Percentiles rank a stretch among this genome's conserved stretches.
Evolutionary conservation across 192 early-diverging fungal species (phyloP).

Genomic region (Coemansia pectinata): DNA sequence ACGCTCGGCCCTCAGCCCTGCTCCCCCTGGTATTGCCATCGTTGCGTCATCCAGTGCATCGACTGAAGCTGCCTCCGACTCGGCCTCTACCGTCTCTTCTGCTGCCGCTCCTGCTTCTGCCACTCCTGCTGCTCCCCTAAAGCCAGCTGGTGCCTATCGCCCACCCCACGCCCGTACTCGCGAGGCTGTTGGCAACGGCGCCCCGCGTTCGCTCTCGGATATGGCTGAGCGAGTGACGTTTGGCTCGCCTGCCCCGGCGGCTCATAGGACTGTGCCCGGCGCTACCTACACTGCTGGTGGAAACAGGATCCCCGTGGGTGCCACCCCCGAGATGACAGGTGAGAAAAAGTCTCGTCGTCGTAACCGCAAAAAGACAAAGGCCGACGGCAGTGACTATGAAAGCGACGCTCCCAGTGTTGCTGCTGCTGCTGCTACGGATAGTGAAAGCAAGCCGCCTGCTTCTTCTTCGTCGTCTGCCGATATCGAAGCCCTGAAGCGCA

Average conservation of each 20-base stretch:
- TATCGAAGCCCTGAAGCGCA: constrained; percentile 81
- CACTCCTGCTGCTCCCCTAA: constrained; percentile 24
- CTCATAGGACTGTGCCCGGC: constrained; percentile 22
- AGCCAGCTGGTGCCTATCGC: constrained; percentile 64
- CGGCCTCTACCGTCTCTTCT: background rate
- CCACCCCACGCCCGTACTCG: constrained; percentile 68
- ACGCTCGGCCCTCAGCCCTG: constrained; percentile 72
- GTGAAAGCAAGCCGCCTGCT: background rate
- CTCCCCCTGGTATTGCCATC: constrained; percentile 58
- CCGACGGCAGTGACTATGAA: constrained; percentile 56
- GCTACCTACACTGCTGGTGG: constrained; percentile 18
- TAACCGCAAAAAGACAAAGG: constrained; percentile 75
- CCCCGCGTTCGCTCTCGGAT: constrained; percentile 43
- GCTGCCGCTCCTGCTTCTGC: constrained; percentile 6
- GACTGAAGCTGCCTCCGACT: constrained; percentile 43
- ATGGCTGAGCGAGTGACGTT: constrained; percentile 39
- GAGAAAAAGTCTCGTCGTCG: constrained; percentile 70
- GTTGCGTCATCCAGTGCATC: constrained; percentile 22
- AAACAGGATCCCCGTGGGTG: constrained; percentile 32
- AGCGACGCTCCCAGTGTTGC: constrained; percentile 3
- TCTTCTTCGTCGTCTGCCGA: constrained; percentile 18
- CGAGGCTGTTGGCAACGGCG: constrained; percentile 13
- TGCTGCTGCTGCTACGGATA: constrained; percentile 12
- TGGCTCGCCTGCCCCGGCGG: constrained; percentile 12
- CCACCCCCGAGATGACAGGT: constrained; percentile 17